Conservation (phyloP, 2,329 filamentous ascomycete species). For the Fusarium sp. region DNA sequence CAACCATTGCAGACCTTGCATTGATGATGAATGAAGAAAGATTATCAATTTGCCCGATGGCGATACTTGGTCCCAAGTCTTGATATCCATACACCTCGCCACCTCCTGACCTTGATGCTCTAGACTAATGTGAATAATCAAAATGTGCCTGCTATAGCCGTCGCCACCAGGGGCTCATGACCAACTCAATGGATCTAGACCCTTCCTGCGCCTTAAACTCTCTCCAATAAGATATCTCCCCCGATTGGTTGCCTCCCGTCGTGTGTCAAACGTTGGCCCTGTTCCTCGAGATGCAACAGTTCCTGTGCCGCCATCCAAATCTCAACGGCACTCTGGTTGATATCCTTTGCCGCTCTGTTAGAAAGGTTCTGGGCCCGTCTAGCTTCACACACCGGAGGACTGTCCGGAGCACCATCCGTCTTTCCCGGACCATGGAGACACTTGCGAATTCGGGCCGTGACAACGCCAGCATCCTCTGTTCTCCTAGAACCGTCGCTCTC, state of each 20-base stretch:
- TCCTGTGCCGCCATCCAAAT: constrained; percentile 48
- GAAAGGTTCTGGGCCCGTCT: neutral
- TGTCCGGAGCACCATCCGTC: constrained; percentile 23
- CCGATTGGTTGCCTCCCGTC: neutral
- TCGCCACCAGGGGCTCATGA: neutral
- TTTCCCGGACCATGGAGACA: constrained; percentile 33
- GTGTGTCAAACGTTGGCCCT: neutral
- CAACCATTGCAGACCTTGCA: neutral
- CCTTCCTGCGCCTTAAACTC: neutral
- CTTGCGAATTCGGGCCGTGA: constrained; percentile 42
- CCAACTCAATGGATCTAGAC: neutral
- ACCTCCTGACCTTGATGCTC: neutral
- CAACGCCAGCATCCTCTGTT: constrained; percentile 40
- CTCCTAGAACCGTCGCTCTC: constrained; percentile 37
- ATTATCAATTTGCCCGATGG: neutral
- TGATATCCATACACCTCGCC: neutral
- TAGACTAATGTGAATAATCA: neutral
- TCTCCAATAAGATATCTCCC: neutral
- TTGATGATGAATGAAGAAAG: neutral
- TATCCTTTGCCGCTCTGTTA: constrained; percentile 10
- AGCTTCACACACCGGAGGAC: neutral
- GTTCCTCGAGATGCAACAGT: constrained; percentile 39
- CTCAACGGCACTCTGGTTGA: constrained; percentile 38
- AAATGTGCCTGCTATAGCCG: neutral
- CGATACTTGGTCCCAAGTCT: neutral